A percentile compares a stretch with the other conserved stretches of the same genome.
Evolutionary conservation across 1,284 basidiomycete species (phyloP).

Genomic region (Tausonia pullulans): DNA sequence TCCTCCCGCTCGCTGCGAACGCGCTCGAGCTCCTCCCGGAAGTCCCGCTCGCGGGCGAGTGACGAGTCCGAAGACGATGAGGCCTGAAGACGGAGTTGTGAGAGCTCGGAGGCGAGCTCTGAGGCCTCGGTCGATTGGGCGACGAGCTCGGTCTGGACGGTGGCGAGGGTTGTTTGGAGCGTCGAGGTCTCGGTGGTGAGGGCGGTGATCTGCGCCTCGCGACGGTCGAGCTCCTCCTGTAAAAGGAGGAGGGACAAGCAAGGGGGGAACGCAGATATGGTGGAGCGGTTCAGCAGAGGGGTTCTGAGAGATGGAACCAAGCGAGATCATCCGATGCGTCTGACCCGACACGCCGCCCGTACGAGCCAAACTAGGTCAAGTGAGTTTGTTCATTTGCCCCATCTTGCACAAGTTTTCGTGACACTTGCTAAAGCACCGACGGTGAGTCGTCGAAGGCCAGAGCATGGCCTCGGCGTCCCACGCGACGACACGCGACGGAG

Average conservation of each 20-base stretch:
- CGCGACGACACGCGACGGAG: no score
- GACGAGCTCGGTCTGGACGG: slow-evolving; percentile 65
- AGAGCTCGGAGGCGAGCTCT: slow-evolving; percentile 55
- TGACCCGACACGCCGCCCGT: background rate
- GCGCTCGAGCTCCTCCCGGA: slow-evolving; percentile 76
- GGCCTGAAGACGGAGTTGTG: slow-evolving; percentile 37
- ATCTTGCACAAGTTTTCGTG: no score
- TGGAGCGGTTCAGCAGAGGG: background rate
- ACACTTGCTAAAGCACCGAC: no score
- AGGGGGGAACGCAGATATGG: background rate
- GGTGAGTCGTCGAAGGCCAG: no score
- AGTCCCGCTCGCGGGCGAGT: slow-evolving; percentile 60
- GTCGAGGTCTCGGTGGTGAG: slow-evolving; percentile 65
- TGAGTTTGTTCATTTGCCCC: no score
- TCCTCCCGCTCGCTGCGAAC: slow-evolving; percentile 75
- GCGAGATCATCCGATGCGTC: background rate
- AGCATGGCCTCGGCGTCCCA: no score
- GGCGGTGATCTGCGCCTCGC: slow-evolving; percentile 66
- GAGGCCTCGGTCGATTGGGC: slow-evolving; percentile 61
- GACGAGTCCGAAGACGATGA: slow-evolving; percentile 55
- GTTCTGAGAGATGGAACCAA: background rate
- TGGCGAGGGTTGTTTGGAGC: slow-evolving; percentile 54
- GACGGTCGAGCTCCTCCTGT: slow-evolving; percentile 89
- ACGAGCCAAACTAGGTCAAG: background rate
- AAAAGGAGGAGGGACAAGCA: slow-evolving; percentile 16